These are phyloP conservation scores for Cinnamomum micranthum DNA, from an alignment of 164 flowering plant species.

Conservation along the genomic window DNA sequence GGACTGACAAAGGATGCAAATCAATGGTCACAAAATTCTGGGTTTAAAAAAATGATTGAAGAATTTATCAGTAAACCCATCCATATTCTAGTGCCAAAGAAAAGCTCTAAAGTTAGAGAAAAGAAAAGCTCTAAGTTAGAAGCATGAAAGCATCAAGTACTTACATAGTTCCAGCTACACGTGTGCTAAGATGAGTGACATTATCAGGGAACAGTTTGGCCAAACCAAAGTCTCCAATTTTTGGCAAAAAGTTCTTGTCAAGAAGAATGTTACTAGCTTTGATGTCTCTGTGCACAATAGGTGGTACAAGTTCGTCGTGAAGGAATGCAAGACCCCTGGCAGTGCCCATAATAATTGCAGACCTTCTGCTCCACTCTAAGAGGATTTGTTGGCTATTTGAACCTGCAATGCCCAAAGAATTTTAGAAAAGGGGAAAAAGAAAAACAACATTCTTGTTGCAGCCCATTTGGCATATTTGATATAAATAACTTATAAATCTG, in stretches of 20 bases:
- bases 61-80: too few species aligned
- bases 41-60: too few species aligned
- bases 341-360: constrained; percentile 67
- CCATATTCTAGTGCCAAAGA: too few species aligned
- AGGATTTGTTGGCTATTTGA: constrained; percentile 26
- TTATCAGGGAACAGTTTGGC: constrained; percentile 92
- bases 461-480: neutral
- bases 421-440: too few species aligned
- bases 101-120: too few species aligned
- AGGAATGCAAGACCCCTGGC: constrained; percentile 74
- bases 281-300: constrained; percentile 88
- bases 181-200: constrained; percentile 91
- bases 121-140: too few species aligned
- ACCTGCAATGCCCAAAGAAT: constrained; percentile 36
- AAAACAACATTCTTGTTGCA: neutral
- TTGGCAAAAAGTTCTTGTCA: constrained; percentile 60
- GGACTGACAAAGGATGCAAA: too few species aligned
- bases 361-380: constrained; percentile 67
- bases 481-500: neutral
- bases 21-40: too few species aligned
- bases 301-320: constrained; percentile 84
- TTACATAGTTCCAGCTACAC: constrained; percentile 90
- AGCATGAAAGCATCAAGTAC: constrained; percentile 20
- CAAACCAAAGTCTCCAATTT: constrained; percentile 94
- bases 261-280: constrained; percentile 92